Conservation (phyloP, 2,329 filamentous ascomycete species). For the Pseudocercospora pini-densiflorae region DNA sequence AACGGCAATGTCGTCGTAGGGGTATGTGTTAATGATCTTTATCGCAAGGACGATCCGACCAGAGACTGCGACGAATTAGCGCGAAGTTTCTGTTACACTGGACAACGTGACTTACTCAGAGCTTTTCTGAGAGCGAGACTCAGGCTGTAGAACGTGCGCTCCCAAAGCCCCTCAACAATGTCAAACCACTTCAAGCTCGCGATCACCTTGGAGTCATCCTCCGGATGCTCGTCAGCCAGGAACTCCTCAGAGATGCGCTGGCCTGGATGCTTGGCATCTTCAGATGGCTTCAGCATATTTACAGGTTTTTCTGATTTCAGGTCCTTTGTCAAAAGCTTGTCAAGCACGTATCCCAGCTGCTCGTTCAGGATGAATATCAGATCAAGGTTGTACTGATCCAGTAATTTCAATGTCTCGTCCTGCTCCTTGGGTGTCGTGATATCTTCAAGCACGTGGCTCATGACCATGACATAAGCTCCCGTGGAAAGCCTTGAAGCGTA, state of each 20-base stretch:
- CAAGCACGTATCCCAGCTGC: constrained; percentile 55
- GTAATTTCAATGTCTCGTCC: constrained; percentile 70
- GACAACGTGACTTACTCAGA: constrained; percentile 66
- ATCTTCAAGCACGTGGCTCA: constrained; percentile 77
- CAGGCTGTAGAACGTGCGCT: constrained; percentile 69
- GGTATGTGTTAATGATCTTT: constrained; percentile 56
- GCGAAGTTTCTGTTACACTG: neutral
- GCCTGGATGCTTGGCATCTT: constrained; percentile 53
- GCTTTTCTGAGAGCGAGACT: constrained; percentile 81
- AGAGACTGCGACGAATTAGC: constrained; percentile 40
- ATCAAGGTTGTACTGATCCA: constrained; percentile 75
- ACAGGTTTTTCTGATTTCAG: constrained; percentile 29
- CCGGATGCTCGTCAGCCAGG: constrained; percentile 61
- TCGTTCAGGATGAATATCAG: constrained; percentile 72
- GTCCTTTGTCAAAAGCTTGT: constrained; percentile 26
- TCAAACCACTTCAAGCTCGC: constrained; percentile 84
- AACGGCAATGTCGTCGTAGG: constrained; percentile 51
- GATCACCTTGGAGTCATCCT: constrained; percentile 73
- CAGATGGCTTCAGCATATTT: constrained; percentile 58
- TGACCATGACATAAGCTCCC: constrained; percentile 67
- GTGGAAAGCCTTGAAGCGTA: constrained; percentile 81
- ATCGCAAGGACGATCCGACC: constrained; percentile 61
- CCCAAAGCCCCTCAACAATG: constrained; percentile 73
- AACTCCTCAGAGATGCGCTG: constrained; percentile 73
- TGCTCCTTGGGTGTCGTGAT: constrained; percentile 70